A percentile compares a stretch with the other conserved stretches of the same genome.
These are phyloP conservation scores for Marchantia paleacea DNA, from an alignment of 225 moss, liverwort and hornwort species.

Conservation along the genomic window DNA sequence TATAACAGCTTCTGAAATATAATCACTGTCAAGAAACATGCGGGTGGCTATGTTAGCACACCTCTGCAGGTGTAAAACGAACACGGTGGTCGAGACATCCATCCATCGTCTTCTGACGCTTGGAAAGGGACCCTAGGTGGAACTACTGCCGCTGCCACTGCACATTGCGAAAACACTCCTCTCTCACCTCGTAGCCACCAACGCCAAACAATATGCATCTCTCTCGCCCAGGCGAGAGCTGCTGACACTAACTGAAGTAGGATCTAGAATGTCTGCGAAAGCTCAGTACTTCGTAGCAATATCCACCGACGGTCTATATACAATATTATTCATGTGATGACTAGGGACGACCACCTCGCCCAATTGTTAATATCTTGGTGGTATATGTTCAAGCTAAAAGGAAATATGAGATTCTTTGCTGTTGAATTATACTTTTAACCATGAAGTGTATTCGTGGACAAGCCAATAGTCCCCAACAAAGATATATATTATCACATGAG, in stretches of 20 bases:
- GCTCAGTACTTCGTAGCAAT: neutral
- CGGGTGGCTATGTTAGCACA: slow-evolving; percentile 18
- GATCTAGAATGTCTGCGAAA: neutral
- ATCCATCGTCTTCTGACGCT: neutral
- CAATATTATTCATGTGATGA: neutral
- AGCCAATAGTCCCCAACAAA: too few relatives aligned
- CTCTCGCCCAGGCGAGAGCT: neutral
- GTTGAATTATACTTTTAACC: too few relatives aligned
- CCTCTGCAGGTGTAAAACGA: neutral
- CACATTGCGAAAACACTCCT: neutral
- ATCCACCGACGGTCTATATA: neutral
- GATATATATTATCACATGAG: too few relatives aligned
- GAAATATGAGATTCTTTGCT: too few relatives aligned
- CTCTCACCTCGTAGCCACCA: neutral
- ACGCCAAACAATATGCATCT: neutral
- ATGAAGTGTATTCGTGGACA: too few relatives aligned
- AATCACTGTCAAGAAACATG: slow-evolving; percentile 8
- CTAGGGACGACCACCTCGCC: neutral
- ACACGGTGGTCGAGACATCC: neutral
- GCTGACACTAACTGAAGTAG: neutral
- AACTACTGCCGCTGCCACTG: neutral
- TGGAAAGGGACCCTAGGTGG: neutral
- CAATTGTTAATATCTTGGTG: too few relatives aligned
- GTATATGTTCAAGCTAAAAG: too few relatives aligned
- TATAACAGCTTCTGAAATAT: neutral